Evolutionary conservation across 805 yeast genomes (phyloP).

Genomic region (Schizosaccharomyces cryophilus): DNA sequence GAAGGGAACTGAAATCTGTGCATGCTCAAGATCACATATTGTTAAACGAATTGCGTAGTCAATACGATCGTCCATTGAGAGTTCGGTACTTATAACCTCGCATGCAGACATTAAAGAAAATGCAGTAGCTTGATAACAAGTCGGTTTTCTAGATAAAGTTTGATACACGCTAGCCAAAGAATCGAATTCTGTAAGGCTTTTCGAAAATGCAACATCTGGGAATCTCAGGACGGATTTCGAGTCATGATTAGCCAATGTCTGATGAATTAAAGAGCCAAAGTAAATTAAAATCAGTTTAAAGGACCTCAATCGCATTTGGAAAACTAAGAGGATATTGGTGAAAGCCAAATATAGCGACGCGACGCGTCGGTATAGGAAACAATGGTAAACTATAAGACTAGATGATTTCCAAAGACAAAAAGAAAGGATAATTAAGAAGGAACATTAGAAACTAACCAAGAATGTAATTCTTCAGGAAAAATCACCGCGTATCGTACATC

Average conservation of each 20-base stretch:
- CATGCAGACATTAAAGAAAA: not conserved
- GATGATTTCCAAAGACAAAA: not conserved
- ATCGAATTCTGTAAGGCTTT: not conserved
- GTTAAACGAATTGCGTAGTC: not conserved
- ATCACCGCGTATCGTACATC: not conserved
- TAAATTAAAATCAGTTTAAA: too few species aligned
- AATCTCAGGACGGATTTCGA: not conserved
- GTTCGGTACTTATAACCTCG: not conserved
- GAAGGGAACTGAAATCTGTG: not conserved
- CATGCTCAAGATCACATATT: not conserved
- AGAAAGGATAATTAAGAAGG: not conserved
- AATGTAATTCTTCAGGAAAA: not conserved
- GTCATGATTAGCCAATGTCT: not conserved
- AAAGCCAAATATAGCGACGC: not conserved
- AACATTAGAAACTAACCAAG: not conserved
- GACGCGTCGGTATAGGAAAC: not conserved
- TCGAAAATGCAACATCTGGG: not conserved
- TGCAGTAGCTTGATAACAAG: not conserved
- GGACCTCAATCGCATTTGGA: too few species aligned
- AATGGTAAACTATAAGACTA: not conserved
- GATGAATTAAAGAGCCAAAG: not conserved
- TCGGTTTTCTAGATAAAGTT: not conserved
- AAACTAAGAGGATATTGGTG: not conserved
- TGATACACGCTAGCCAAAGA: not conserved
- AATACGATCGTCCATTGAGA: not conserved